phyloP scores from a whole-genome alignment of 768 basidiomycete genomes.

The Cystobasidium ongulense region DNA sequence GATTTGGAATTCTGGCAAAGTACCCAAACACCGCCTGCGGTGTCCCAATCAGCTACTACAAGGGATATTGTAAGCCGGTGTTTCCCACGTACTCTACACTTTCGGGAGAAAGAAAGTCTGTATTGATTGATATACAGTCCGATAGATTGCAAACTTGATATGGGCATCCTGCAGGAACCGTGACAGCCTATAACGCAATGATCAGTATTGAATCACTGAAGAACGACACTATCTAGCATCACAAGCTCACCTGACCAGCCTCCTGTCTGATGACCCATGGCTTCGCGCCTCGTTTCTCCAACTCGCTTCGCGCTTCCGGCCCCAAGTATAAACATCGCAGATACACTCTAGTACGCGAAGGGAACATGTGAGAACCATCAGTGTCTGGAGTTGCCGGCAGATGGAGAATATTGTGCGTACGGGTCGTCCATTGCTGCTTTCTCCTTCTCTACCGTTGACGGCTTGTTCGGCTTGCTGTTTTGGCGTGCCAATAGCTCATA shows the following conservation, averaged over 20 bases:
- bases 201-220: neutral
- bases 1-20: constrained; percentile 79
- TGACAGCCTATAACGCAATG: constrained; percentile 54
- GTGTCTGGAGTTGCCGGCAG: neutral
- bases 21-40: constrained; percentile 59
- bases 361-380: no score
- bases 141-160: constrained; percentile 67
- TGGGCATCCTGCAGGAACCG: constrained; percentile 76
- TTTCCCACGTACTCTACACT: constrained; percentile 59
- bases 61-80: no score
- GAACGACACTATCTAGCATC: neutral
- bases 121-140: constrained; percentile 88
- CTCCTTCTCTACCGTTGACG: constrained; percentile 37
- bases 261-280: constrained; percentile 79
- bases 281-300: constrained; percentile 63
- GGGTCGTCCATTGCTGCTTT: constrained; percentile 54
- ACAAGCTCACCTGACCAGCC: constrained; percentile 58
- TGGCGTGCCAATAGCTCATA: constrained; percentile 52
- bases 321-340: constrained; percentile 81
- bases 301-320: constrained; percentile 56
- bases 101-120: constrained; percentile 90
- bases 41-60: neutral
- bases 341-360: constrained; percentile 53
- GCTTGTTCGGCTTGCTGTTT: constrained; percentile 42
- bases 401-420: neutral